Evolutionary conservation across 2,329 filamentous ascomycete species (phyloP), one percentile per base, ranked within the genome.

Genomic region (Peltaster fructicola): DNA sequence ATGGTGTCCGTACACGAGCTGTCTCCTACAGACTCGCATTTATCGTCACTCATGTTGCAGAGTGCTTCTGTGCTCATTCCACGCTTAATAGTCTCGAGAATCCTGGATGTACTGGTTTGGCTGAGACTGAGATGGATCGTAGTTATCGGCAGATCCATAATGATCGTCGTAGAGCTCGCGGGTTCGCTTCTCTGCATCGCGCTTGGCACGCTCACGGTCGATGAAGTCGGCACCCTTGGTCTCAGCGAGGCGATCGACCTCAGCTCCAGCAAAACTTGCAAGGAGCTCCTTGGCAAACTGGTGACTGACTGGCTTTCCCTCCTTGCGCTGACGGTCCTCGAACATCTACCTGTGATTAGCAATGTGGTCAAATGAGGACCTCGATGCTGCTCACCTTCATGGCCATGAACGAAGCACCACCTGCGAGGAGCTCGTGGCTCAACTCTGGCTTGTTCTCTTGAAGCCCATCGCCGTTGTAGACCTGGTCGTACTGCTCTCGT

Each of bases 271-370:
- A 28, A 84, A 58, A 30, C 71, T 76, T 9, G 65, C 74, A 15
- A 85, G 52, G 21, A 76, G 48, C 56, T 84, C 78, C 59, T 85
- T 85, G 47, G 79, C 79, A 43, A 80, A 74, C 20, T 55, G 56
- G 56, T 85, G 78, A 35, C 61, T 65, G 40, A 84, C 71, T 5
- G 63, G 48, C 59, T 81, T 71, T 54, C 73, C 77, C 48, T 78
- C 60, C 29, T 54, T 59, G 43, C 74, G 72, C 57, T 82, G 74
- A 41, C 66, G 60, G 50, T 82, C 72, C 54, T 84, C 77, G 42
- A 72, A 84, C 12, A 6, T 8, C 22, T 30, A 10, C n/a, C n/a
- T n/a, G n/a, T n/a, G n/a, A n/a, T n/a, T n/a, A n/a, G n/a, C n/a
- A n/a, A n/a, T n/a, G n/a, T n/a, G n/a, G n/a, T n/a, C n/a, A n/a